Evolutionary conservation across 441 rosid species (phyloP), one percentile per base, ranked within the genome.

Genomic region (Gossypium schwendimanii): DNA sequence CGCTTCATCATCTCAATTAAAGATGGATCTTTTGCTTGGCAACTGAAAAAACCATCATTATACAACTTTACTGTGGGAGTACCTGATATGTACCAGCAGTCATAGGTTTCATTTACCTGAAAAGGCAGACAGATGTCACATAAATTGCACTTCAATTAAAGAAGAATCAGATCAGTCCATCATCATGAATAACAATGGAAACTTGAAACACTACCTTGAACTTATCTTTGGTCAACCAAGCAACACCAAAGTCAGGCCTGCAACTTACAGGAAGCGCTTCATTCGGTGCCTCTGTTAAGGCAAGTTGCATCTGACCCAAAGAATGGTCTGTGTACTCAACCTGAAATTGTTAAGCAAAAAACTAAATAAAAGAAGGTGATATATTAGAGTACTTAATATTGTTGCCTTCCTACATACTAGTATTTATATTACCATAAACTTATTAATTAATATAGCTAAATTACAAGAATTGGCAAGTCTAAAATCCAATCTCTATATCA

Each of bases 231-330:
- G 92, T 83, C 77, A 85, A 74, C 88, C 89, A 87, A 18, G 87
- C 93, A 76, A 79, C 82, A 47, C 88, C 90, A 74, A 94, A 94
- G 84, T 82, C 82, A 76, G 98, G 96, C 76, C 97, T 79, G 76
- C 98, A 94, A 78, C 85, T 76, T 61, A 81, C 81, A 71, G 98
- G 98, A 82, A 94, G 98, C 11, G 93, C 96, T 81, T 90, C 96
- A 59, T 81, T 78, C 17, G 98, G 98, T 78, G 97, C 92, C 85
- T 94, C 98, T 63, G 95, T 85, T 47, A 86, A 79, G 60, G 96
- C 92, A 73, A 86, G 53, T 72, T 44, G 83, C 47, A 76, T 84
- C 80, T 84, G 88, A 61, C 93, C 96, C 82, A 79, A 74, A 60
- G 85, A 85, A 76, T 81, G 82, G 77, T 94, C 96, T 79, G 66